Conservation (phyloP, 2,329 filamentous ascomycete species). For the Beauveria sp. region DNA sequence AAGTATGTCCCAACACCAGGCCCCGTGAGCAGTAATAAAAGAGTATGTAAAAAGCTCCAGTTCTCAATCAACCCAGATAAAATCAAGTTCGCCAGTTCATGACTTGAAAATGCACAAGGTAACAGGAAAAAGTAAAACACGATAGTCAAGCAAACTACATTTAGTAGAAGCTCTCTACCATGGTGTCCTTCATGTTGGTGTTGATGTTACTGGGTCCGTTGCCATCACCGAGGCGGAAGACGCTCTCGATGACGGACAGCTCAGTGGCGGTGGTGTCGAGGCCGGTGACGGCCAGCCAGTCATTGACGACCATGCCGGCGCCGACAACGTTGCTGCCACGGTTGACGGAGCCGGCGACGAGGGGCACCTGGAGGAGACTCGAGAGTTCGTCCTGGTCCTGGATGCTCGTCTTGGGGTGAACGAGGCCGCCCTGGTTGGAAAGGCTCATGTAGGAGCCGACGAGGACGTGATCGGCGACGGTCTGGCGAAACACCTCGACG, state of each 20-base stretch:
- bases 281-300: constrained; percentile 93
- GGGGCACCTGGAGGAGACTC: constrained; percentile 85
- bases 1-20: constrained; percentile 11
- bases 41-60: neutral
- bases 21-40: constrained; percentile 3
- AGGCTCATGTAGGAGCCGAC: constrained; percentile 95
- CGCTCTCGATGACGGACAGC: constrained; percentile 89
- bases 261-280: constrained; percentile 96
- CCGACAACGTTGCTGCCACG: constrained; percentile 91
- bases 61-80: constrained; percentile 8
- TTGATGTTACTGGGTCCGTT: constrained; percentile 71
- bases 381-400: constrained; percentile 99
- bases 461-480: constrained; percentile 92
- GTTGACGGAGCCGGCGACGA: constrained; percentile 92
- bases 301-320: constrained; percentile 55
- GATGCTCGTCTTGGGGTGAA: constrained; percentile 94
- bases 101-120: constrained; percentile 14
- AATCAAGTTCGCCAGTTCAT: constrained; percentile 5
- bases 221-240: constrained; percentile 90
- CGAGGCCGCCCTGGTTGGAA: constrained; percentile 91
- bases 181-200: constrained; percentile 86
- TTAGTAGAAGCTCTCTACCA: constrained; percentile 99
- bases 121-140: constrained; percentile 11
- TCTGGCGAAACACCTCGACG: constrained; percentile 88
- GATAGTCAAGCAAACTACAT: constrained; percentile 1